phyloP scores from a whole-genome alignment of 1,139 yeast species.

The Protomyces gravidus region DNA sequence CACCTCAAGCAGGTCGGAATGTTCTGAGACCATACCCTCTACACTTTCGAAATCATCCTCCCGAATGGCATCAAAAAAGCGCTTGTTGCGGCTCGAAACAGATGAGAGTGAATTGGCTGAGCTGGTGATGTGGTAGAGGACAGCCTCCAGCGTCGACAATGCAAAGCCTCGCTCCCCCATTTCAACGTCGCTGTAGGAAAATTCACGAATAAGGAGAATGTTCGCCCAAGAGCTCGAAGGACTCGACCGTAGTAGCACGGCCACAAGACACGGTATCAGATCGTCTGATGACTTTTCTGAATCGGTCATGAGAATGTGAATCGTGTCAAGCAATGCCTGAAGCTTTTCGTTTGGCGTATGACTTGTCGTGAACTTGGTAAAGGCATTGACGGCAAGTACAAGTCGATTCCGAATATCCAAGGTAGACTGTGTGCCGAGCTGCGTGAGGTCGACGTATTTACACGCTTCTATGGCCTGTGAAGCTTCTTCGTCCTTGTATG shows the following conservation, averaged over 20 bases:
- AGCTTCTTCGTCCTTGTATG: slow-evolving; percentile 15
- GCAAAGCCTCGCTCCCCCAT: slow-evolving; percentile 59
- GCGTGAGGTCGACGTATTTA: slow-evolving; percentile 19
- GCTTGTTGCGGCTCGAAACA: slow-evolving; percentile 50
- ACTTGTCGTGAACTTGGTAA: slow-evolving; percentile 4
- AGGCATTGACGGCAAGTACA: slow-evolving; percentile 5
- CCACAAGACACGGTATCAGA: slow-evolving; percentile 25
- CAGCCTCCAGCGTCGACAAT: slow-evolving; percentile 78
- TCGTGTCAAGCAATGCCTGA: slow-evolving; percentile 13
- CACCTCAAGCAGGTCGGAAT: slow-evolving; percentile 32
- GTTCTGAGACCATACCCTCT: slow-evolving; percentile 28
- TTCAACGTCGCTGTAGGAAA: slow-evolving; percentile 50
- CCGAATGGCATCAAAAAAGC: slow-evolving; percentile 55
- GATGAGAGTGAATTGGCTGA: slow-evolving; percentile 46
- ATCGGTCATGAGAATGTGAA: slow-evolving; percentile 15
- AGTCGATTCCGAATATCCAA: slow-evolving; percentile 16
- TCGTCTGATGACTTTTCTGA: slow-evolving; percentile 25
- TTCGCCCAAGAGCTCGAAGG: slow-evolving; percentile 53
- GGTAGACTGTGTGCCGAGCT: slow-evolving; percentile 19
- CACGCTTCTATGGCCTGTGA: slow-evolving; percentile 16
- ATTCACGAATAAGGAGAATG: slow-evolving; percentile 59
- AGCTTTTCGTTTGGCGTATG: slow-evolving; percentile 24
- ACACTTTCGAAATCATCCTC: slow-evolving; percentile 25
- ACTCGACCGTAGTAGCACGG: slow-evolving; percentile 17
- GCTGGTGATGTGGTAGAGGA: slow-evolving; percentile 56